These are phyloP conservation scores for Pseudogymnoascus sp. DNA, from an alignment of 2,329 filamentous ascomycete species.

Conservation along the genomic window DNA sequence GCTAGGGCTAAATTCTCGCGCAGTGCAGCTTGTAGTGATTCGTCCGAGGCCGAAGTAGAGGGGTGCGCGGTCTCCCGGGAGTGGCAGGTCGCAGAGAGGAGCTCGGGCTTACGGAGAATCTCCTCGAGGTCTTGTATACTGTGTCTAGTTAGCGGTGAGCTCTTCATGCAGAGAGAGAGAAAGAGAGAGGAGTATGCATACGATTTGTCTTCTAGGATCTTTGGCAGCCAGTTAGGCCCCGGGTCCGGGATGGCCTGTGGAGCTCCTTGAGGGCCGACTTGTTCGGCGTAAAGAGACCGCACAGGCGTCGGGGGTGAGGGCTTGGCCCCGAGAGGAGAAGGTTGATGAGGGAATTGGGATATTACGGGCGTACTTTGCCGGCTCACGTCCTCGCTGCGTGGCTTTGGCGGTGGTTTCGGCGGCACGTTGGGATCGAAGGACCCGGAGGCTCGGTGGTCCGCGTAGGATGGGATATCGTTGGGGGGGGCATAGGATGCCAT, in stretches of 20 bases:
- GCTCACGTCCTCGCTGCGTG: constrained; percentile 60
- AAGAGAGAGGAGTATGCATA: constrained; percentile 38
- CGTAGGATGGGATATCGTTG: constrained; percentile 16
- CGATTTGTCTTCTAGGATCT: constrained; percentile 73
- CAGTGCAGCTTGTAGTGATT: constrained; percentile 57
- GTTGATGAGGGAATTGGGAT: background rate
- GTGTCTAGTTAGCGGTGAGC: constrained; percentile 18
- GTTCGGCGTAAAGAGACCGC: background rate
- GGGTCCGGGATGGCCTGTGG: constrained; percentile 42
- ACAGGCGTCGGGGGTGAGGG: constrained; percentile 16
- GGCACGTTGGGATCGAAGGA: constrained; percentile 46
- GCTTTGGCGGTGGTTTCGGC: constrained; percentile 65
- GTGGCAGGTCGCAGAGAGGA: constrained; percentile 69
- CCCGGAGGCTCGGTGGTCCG: constrained; percentile 16
- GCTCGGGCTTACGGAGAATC: constrained; percentile 53
- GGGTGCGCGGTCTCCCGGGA: constrained; percentile 61
- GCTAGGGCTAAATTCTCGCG: constrained; percentile 66
- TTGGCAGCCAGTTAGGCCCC: constrained; percentile 71
- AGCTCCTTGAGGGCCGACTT: constrained; percentile 8
- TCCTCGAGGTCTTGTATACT: constrained; percentile 73
- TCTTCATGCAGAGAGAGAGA: constrained; percentile 16
- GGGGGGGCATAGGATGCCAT: constrained; percentile 4
- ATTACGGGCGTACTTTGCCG: constrained; percentile 52
- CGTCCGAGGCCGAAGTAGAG: constrained; percentile 58
- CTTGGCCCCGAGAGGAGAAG: constrained; percentile 32